Base-by-base conservation (phyloP, 805 yeast species). In the Saccharomycopsis vini region DNA sequence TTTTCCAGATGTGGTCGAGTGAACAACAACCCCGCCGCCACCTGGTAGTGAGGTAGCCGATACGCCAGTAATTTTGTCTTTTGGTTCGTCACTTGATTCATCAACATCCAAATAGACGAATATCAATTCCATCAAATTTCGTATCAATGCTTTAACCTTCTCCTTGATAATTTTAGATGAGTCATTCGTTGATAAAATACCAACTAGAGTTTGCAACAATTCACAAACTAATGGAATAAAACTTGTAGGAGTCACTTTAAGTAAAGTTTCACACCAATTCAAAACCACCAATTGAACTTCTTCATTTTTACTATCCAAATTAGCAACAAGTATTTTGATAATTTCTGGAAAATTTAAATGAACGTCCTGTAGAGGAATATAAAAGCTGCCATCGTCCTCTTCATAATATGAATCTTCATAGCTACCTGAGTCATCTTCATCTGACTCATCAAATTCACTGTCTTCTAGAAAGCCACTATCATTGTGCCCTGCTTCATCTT, bases 201-300 rank as follows among this genome's bases (percentile, higher is more conserved):
- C 72, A 48, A 89, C 66, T 33, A 86, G 64, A 4, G 81, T 75
- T 1, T 89, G 69, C 13, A 90, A 66, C 32, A 90, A 67, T 43
- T 84, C 80, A 2, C 96, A 87, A 42, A 86, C 71, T 46, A 75
- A 81, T 20, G 80, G 76, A 21, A 83, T 66, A 49, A 90, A 79
- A 37, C 89, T 82, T 32, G 71, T 67, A 1, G 97, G 90, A 0
- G 90, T 77, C 15, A 84, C 76, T 13, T 73, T 75, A 21, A 92
- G 62, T 28, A 92, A 66, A 15, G 79, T 78, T 43, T 75, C 79
- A 13, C 92, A 63, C 98, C 98, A 92, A 38, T 77, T 75, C 40
- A 90, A 66, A 0, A 86, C 86, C 3, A 83, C 84, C 26, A 79
- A 61, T 59, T 86, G 94, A 36, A 89, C 83, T 53, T 85, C 85